Evolutionary conservation across 768 basidiomycete genomes (phyloP), one percentile per base, ranked within the genome.

Genomic region (Cubamyces sp.): DNA sequence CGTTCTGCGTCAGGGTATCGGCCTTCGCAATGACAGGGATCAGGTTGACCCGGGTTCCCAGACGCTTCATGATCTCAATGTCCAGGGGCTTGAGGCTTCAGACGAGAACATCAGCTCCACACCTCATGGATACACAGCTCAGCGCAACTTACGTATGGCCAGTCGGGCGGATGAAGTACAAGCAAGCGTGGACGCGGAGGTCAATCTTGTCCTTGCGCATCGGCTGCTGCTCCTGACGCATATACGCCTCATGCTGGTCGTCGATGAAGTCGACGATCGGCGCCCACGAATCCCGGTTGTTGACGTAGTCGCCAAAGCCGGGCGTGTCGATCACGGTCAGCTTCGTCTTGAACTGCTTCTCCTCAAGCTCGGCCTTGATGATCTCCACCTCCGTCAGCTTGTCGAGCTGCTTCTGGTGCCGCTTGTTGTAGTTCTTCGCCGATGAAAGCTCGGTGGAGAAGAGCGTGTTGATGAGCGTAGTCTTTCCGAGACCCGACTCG

Each of bases 151-250:
- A 97, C 96, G 96, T 93, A 76, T 97, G 94, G 28, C 97, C 97
- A 0, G 95, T 95, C 11, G 97, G 90, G 60, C 96, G 82, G 73
- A 99, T 92, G 76, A 99, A 99, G 79, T 96, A 98, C 68, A 99
- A 74, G 76, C 97, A 98, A 5, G 95, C 95, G 70, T 99, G 96
- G 2, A 99, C 94, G 54, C 97, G 80, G 69, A 98, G 80, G 79
- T 99, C 97, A 30, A 88, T 92, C 83, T 98, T 97, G 73, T 96
- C 94, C 62, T 78, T 82, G 57, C 97, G 83, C 80, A 94, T 87
- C n/a, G 97, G 97, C 75, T 98, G 96, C 76, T 99, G 97, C 77
- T 99, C 97, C 79, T 99, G 97, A 60, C 92, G 85, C 93, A 95
- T 95, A 73, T 94, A 95, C 14, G 90, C 90, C 73, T 96, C 93